Base-by-base conservation (phyloP, 306 rosid genomes). In the Vicia sativa region DNA sequence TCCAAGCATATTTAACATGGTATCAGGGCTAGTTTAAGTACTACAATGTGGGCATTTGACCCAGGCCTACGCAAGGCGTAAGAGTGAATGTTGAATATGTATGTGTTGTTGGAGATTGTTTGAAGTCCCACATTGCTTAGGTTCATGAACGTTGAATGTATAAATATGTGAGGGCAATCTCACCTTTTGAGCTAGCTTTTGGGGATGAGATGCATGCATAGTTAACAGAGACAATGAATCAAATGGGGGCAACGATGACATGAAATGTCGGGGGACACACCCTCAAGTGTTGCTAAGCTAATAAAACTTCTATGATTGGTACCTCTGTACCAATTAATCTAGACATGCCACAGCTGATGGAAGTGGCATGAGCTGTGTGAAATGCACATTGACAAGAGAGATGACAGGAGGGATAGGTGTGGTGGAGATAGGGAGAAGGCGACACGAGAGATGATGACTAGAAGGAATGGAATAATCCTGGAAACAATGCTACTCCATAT, bases 391-490 rank as follows among this genome's bases (percentile, higher is more conserved):
- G 15, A 60, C 14, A 15, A 34, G 45, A 34, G 65, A 59, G 14
- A 38, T 9, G 66, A 18, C 15, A 38, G 11, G 66, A 37, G 11
- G 66, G 48, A 61, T 18, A 61, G 15, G 31, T 37, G 48, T 38
- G 31, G 4, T 38, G 9, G 66, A 37, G 66, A 61, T 38, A 38
- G 66, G 41, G 18, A 37, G 48, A 62, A 13, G 37, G 31, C 11
- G 25, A 37, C 19, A 38, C 23, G 28, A 68, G 63, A 44, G 63
- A 52, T 21, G 15, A 49, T 41, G n/a, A 19, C 15, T 21, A 11
- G 7, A 52, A 41, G 64, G 38, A 39, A 25, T 8, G 18, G 3
- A 55, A 54, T 68, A 68, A 55, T 68, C 13, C 31, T 54, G 65
- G 62, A 67, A 67, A 67, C 28, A 53, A 12, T n/a, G 15, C 3